A percentile compares a stretch with the other conserved stretches of the same genome.
phyloP scores from a whole-genome alignment of 2,329 filamentous ascomycete species.

The Chaetoscypha palmicola region DNA sequence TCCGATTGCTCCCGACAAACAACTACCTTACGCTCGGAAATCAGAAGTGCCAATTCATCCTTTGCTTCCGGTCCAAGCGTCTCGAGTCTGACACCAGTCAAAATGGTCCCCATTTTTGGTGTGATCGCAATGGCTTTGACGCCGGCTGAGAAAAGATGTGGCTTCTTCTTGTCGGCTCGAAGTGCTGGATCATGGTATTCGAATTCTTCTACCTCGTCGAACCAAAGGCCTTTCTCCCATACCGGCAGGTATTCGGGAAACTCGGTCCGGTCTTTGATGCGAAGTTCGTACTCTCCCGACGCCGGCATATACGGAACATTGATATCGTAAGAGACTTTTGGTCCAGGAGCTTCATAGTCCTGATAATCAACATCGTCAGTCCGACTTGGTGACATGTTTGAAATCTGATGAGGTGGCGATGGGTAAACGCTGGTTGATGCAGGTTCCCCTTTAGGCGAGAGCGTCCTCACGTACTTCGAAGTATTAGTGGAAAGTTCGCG shows the following conservation, averaged over 20 bases:
- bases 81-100: conserved; percentile 35
- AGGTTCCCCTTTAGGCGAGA: background rate
- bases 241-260: conserved; percentile 41
- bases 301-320: conserved; percentile 40
- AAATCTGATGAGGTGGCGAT: background rate
- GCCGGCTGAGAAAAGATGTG: conserved; percentile 50
- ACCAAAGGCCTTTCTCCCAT: conserved; percentile 39
- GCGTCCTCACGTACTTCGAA: too few relatives aligned
- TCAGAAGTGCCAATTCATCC: conserved; percentile 37
- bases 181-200: conserved; percentile 40
- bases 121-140: conserved; percentile 53
- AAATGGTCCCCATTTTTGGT: conserved; percentile 36
- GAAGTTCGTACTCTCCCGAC: conserved; percentile 32
- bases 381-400: conserved; percentile 20
- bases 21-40: conserved; percentile 36
- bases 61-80: conserved; percentile 33
- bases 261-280: conserved; percentile 31
- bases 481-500: too few relatives aligned
- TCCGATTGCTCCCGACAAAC: conserved; percentile 46
- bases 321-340: conserved; percentile 36
- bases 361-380: conserved; percentile 15
- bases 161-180: conserved; percentile 57
- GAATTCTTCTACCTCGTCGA: conserved; percentile 38
- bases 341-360: conserved; percentile 9
- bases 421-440: background rate